Evolutionary conservation across 306 rosid species (phyloP).

Genomic region (Astragalus glycyphyllos): DNA sequence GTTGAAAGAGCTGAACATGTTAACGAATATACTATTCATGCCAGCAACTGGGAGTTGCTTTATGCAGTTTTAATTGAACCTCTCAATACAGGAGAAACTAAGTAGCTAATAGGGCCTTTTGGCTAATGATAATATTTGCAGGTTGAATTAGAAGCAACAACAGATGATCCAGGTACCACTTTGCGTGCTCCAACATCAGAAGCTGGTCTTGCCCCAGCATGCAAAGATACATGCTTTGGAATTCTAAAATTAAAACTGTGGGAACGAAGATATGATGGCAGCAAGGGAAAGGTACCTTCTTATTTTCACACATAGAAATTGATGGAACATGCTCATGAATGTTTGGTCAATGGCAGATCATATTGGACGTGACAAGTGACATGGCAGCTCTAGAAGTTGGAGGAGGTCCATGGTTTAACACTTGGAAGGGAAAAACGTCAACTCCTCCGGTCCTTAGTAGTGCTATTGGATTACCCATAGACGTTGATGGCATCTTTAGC

Average conservation of each 20-base stretch:
- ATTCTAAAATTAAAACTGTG: conserved; percentile 65
- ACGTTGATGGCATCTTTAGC: conserved; percentile 57
- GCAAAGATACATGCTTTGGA: conserved; percentile 86
- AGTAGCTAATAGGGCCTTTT: conserved; percentile 15
- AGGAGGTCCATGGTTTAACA: conserved; percentile 93
- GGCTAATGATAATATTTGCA: conserved; percentile 44
- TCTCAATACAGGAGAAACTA: conserved; percentile 20
- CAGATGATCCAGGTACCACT: conserved; percentile 75
- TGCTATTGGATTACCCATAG: conserved; percentile 67
- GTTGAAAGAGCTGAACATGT: conserved; percentile 28
- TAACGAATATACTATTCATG: conserved; percentile 4
- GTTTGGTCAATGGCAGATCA: conserved; percentile 54
- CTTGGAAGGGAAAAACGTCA: conserved; percentile 80
- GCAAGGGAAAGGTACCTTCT: conserved; percentile 76
- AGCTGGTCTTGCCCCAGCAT: conserved; percentile 80
- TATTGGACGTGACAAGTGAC: conserved; percentile 80
- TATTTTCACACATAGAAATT: conserved; percentile 1
- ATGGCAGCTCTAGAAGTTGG: conserved; percentile 93
- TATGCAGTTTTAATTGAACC: conserved; percentile 2
- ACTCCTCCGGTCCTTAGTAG: conserved; percentile 52
- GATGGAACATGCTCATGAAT: conserved; percentile 21
- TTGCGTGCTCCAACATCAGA: conserved; percentile 90
- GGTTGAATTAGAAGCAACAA: conserved; percentile 82
- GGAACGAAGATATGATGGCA: conserved; percentile 86
- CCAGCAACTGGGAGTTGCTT: conserved; percentile 22